Evolutionary conservation across 495 filamentous ascomycete species (phyloP).

Genomic region (Amorphotheca resinae): DNA sequence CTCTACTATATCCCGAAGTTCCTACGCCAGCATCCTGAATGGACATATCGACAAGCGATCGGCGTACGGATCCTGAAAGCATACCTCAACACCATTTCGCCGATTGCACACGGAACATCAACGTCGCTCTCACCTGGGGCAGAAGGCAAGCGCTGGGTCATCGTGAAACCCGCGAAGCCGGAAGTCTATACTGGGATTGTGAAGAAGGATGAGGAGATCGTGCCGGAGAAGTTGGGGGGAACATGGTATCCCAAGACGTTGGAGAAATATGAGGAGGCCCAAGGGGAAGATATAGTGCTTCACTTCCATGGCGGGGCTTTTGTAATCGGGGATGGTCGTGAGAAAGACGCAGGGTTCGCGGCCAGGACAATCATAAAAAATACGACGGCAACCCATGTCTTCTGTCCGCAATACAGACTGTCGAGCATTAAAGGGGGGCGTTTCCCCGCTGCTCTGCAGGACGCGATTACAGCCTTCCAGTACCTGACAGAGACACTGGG

Average conservation of each 20-base stretch:
- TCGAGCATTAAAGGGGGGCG: conserved; percentile 21
- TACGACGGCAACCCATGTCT: conserved; percentile 15
- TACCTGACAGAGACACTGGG: conserved; percentile 25
- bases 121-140: conserved; percentile 20
- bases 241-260: conserved; percentile 17
- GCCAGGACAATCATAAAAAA: conserved; percentile 19
- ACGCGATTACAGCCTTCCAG: conserved; percentile 30
- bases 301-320: conserved; percentile 42
- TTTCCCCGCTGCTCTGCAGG: conserved; percentile 36
- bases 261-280: background rate
- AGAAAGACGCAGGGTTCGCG: conserved; percentile 27
- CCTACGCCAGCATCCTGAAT: conserved; percentile 21
- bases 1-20: conserved; percentile 19
- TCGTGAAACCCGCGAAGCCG: conserved; percentile 18
- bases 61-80: conserved; percentile 17
- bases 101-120: conserved; percentile 17
- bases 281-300: conserved; percentile 25
- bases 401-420: conserved; percentile 30
- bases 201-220: conserved; percentile 7
- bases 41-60: conserved; percentile 25
- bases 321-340: conserved; percentile 28
- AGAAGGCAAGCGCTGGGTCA: conserved; percentile 23
- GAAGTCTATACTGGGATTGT: conserved; percentile 9
- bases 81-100: conserved; percentile 16
- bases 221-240: conserved; percentile 8